Evolutionary conservation across 164 flowering plant species (phyloP).

Genomic region (Macadamia tetraphylla): DNA sequence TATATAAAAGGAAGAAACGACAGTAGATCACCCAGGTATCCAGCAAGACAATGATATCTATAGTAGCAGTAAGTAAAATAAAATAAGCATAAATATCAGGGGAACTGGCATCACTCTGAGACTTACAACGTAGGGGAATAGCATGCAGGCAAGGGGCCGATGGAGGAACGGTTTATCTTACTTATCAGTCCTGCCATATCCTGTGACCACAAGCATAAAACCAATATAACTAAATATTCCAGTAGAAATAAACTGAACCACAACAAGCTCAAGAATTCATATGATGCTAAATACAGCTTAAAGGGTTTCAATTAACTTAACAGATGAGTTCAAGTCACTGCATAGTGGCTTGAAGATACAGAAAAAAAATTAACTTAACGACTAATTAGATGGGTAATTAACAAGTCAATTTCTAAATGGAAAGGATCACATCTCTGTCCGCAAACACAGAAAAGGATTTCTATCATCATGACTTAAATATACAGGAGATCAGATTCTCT

Average conservation of each 20-base stretch:
- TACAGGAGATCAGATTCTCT: constrained; percentile 32
- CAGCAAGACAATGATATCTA: background rate
- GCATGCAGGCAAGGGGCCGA: constrained; percentile 62
- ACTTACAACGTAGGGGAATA: constrained; percentile 84
- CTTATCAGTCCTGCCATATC: constrained; percentile 71
- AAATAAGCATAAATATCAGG: background rate
- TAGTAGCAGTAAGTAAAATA: background rate
- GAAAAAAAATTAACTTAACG: background rate
- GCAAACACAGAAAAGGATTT: too few species aligned
- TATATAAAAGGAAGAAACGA: background rate
- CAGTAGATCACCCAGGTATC: background rate
- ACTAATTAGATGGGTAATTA: background rate
- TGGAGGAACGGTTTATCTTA: constrained; percentile 56
- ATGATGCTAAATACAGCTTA: background rate
- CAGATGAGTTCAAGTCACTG: background rate
- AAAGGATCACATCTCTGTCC: background rate
- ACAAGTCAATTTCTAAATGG: too few species aligned
- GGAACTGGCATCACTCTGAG: constrained; percentile 17
- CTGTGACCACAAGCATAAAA: constrained; percentile 37
- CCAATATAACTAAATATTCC: constrained; percentile 3
- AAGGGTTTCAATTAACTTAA: background rate
- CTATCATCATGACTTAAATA: too few species aligned
- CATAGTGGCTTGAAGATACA: background rate
- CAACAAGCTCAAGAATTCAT: background rate
- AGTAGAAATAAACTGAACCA: background rate